Percentiles rank a stretch among this genome's conserved stretches.
Conservation (phyloP, 1,284 basidiomycete genomes). For the Gomphus bonarii region DNA sequence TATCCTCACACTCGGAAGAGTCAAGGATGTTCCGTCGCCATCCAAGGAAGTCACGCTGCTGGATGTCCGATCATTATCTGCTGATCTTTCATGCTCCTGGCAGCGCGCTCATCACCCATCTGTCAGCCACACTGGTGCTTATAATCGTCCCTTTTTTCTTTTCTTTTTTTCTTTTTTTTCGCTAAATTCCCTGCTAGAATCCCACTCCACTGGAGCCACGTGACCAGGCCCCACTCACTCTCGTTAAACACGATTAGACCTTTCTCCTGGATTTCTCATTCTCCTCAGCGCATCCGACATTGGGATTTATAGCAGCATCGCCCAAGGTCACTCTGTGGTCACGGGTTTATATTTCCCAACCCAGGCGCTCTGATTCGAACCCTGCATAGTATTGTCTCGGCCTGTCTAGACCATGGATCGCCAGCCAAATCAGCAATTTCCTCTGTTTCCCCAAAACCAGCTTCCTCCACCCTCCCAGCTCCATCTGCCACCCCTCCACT, state of each 20-base stretch:
- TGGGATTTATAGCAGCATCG: neutral
- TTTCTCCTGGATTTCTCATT: neutral
- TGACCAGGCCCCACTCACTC: neutral
- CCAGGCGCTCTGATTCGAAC: neutral
- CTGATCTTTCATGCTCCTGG: too few species aligned
- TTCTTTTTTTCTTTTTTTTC: neutral
- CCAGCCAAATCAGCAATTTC: neutral
- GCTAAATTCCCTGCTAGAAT: too few species aligned
- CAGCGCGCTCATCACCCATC: too few species aligned
- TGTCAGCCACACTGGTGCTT: too few species aligned
- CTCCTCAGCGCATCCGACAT: neutral
- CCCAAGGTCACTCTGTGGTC: neutral
- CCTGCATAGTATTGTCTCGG: neutral
- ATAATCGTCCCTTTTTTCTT: too few species aligned
- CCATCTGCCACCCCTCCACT: conserved; percentile 15
- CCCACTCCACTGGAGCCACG: neutral
- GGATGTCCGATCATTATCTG: too few species aligned
- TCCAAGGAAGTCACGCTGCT: too few species aligned
- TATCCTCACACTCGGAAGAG: too few species aligned
- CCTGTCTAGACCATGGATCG: conserved; percentile 1
- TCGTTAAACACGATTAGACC: neutral
- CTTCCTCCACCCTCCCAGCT: conserved; percentile 17
- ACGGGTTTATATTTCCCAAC: too few species aligned
- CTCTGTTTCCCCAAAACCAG: neutral
- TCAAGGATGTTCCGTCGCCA: too few species aligned